Evolutionary conservation across 805 yeast species (phyloP).

Genomic region (Candida manassasensis): DNA sequence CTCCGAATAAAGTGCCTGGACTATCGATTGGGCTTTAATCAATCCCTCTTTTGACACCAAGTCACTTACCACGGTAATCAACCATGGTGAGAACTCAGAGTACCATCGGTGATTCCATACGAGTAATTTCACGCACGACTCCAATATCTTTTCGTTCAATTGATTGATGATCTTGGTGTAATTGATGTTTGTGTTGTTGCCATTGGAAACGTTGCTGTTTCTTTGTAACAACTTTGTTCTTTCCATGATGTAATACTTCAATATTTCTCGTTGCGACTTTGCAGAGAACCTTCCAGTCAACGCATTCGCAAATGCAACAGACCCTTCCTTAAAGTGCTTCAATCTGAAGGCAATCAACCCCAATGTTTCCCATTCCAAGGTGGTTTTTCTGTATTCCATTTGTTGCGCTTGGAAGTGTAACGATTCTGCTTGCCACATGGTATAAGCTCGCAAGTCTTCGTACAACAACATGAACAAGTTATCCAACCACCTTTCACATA

Average conservation of each 20-base stretch:
- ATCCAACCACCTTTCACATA: constrained; percentile 74
- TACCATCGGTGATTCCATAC: constrained; percentile 99
- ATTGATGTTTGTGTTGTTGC: constrained; percentile 20
- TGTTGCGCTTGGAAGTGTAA: constrained; percentile 88
- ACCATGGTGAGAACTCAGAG: constrained; percentile 74
- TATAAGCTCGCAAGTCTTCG: constrained; percentile 74
- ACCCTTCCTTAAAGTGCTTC: constrained; percentile 83
- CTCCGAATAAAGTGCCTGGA: constrained; percentile 58
- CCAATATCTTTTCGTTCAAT: constrained; percentile 57
- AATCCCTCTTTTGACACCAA: constrained; percentile 74
- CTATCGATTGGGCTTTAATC: constrained; percentile 68
- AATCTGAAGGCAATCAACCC: constrained; percentile 84
- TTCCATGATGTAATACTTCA: constrained; percentile 60
- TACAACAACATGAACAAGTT: constrained; percentile 63
- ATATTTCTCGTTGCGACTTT: constrained; percentile 66
- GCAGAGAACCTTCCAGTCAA: constrained; percentile 74
- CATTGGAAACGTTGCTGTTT: constrained; percentile 9
- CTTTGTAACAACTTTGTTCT: constrained; percentile 31
- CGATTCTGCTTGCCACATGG: constrained; percentile 90
- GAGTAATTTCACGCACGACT: constrained; percentile 66
- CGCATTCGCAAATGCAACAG: constrained; percentile 74
- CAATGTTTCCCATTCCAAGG: constrained; percentile 88
- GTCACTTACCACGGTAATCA: constrained; percentile 52
- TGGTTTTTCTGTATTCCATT: constrained; percentile 67
- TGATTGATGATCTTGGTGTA: constrained; percentile 36